A percentile compares a stretch with the other conserved stretches of the same genome.
Conservation (phyloP, 306 rosid species). For the Dryas alaskensis region DNA sequence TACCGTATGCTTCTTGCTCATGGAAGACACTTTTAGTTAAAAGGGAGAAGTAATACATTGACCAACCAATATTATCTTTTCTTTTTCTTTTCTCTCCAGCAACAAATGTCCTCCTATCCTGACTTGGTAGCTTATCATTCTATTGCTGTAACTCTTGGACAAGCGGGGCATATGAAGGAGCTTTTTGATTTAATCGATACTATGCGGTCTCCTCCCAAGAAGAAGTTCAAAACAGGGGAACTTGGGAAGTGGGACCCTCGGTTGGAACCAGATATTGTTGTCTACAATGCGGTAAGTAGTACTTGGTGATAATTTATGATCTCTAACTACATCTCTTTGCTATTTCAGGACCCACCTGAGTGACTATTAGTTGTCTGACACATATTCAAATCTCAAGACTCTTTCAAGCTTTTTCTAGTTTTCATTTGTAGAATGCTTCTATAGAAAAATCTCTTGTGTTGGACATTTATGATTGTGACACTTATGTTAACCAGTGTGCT, state of each 20-base stretch:
- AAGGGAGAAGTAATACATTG: conserved; percentile 17
- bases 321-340: neutral
- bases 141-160: conserved; percentile 89
- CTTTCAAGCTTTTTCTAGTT: neutral
- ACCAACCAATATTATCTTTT: conserved; percentile 21
- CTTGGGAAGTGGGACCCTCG: conserved; percentile 87
- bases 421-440: neutral
- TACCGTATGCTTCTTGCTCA: conserved; percentile 21
- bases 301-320: conserved; percentile 12
- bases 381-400: neutral
- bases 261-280: conserved; percentile 77
- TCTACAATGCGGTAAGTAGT: conserved; percentile 78
- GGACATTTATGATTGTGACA: neutral
- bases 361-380: neutral
- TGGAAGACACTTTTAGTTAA: conserved; percentile 14
- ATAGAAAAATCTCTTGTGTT: neutral
- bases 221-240: conserved; percentile 64
- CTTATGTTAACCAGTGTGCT: neutral
- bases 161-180: conserved; percentile 86
- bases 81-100: conserved; percentile 54
- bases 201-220: conserved; percentile 83
- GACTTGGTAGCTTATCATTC: conserved; percentile 89
- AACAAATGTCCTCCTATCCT: conserved; percentile 86
- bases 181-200: conserved; percentile 87
- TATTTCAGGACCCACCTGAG: neutral